Percentiles rank a stretch among this genome's conserved stretches.
Evolutionary conservation across 176 grass and related monocot genomes (phyloP).

Genomic region (Triticum aestivum): IWGSC_CS_RefSeq_v2.1 NC_057812.1:132885490-132885989

Average conservation of each 20-base stretch:
- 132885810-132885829: too few species aligned
- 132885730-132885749: background rate
- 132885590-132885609: background rate
- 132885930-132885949: background rate
- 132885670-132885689: too few species aligned
- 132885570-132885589: background rate
- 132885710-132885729: background rate
- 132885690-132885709: background rate
- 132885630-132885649: background rate
- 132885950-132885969: background rate
- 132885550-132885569: background rate
- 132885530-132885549: background rate
- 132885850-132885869: background rate
- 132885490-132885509: background rate
- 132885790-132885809: background rate
- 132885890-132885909: background rate
- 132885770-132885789: background rate
- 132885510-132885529: background rate
- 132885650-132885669: background rate
- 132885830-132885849: background rate
- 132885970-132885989: background rate
- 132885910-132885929: conserved; percentile 3
- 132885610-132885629: background rate
- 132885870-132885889: background rate
- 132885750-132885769: background rate